phyloP scores from a whole-genome alignment of 2,329 filamentous ascomycete species.

The Fusarium succisae region DNA sequence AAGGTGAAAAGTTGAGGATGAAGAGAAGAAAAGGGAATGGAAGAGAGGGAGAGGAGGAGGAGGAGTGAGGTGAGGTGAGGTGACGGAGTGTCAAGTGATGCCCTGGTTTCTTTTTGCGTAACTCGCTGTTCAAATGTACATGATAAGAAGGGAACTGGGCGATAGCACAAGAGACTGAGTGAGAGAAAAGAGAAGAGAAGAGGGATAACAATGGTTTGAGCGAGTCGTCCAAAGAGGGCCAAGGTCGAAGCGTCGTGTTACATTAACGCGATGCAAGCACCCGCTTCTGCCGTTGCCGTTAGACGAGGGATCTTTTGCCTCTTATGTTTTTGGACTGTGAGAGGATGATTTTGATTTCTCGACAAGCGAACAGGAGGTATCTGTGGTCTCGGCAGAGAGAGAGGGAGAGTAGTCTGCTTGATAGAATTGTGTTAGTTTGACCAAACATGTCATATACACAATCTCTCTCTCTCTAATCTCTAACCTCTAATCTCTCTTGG shows the following conservation, averaged over 20 bases:
- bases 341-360: not conserved
- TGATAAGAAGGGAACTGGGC: not conserved
- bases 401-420: not conserved
- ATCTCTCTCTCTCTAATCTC: not conserved
- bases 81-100: not conserved
- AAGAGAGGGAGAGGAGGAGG: not conserved
- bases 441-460: not conserved
- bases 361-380: not conserved
- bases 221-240: constrained; percentile 19
- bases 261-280: constrained; percentile 22
- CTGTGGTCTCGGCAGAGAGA: not conserved
- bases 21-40: not conserved
- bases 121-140: not conserved
- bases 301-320: not conserved
- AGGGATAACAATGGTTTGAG: constrained; percentile 1
- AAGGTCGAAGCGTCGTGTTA: constrained; percentile 24
- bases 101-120: not conserved
- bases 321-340: not conserved
- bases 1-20: not conserved
- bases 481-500: not conserved
- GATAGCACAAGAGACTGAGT: not conserved
- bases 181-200: not conserved
- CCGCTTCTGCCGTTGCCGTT: constrained; percentile 14
- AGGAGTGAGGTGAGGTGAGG: not conserved
- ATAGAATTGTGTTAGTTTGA: not conserved